These are phyloP conservation scores for Volvox carteri DNA, from an alignment of 163 green algal genomes.

Conservation along the genomic window DNA sequence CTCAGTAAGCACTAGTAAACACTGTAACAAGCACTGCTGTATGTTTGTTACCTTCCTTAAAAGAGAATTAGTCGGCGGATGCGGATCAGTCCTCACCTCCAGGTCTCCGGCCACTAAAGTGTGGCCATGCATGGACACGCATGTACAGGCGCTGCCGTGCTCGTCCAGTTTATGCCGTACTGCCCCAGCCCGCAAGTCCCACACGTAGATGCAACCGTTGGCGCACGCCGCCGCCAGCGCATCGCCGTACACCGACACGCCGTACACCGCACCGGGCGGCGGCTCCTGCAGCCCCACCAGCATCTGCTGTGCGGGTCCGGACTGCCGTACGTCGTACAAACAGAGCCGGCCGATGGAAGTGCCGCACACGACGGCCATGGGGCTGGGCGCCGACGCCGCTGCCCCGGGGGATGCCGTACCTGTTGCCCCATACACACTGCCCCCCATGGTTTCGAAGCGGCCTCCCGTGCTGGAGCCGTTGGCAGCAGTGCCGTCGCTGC, in stretches of 20 bases:
- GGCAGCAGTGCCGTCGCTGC: neutral
- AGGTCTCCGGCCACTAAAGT: constrained; percentile 26
- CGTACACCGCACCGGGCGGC: constrained; percentile 23
- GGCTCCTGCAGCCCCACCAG: neutral
- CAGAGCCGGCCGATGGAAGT: constrained; percentile 29
- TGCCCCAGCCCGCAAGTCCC: neutral
- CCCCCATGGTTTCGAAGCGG: neutral
- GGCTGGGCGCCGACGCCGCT: neutral
- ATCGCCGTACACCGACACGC: constrained; percentile 29
- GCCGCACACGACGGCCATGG: constrained; percentile 21
- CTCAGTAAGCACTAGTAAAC: too few species aligned
- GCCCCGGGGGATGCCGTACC: neutral
- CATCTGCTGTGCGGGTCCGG: neutral
- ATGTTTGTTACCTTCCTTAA: too few species aligned
- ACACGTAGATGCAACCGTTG: constrained; percentile 18
- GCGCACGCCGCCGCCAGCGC: constrained; percentile 20
- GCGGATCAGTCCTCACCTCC: constrained; percentile 26
- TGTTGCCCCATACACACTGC: neutral
- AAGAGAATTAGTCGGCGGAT: too few species aligned
- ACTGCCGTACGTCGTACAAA: constrained; percentile 39
- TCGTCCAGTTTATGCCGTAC: constrained; percentile 29
- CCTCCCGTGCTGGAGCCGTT: neutral
- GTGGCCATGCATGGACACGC: constrained; percentile 26
- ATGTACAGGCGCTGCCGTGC: constrained; percentile 32
- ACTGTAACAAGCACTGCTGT: too few species aligned